These are phyloP conservation scores for Plasmodium relictum DNA, from an alignment of 169 alveolate species.

Conservation along the genomic window DNA sequence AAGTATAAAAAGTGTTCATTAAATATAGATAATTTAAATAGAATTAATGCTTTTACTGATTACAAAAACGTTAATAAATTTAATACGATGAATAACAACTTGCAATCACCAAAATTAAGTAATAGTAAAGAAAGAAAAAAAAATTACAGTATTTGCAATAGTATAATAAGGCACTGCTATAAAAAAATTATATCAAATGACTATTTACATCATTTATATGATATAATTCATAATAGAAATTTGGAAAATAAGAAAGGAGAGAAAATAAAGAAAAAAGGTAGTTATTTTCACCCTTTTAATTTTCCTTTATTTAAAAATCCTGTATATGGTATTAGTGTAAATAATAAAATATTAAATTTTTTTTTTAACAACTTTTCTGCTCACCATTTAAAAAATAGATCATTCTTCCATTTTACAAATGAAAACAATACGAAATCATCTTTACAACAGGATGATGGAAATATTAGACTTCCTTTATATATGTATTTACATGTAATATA, in stretches of 20 bases:
- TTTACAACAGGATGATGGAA: conserved; percentile 14
- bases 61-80: background rate
- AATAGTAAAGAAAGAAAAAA: conserved; percentile 4
- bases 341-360: conserved; percentile 32
- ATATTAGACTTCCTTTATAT: conserved; percentile 31
- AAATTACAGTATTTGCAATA: conserved; percentile 60
- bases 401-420: conserved; percentile 40
- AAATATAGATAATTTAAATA: conserved; percentile 9
- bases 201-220: conserved; percentile 46
- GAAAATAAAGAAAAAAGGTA: background rate
- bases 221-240: conserved; percentile 29
- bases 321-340: background rate
- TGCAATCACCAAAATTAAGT: background rate
- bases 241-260: background rate
- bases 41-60: background rate
- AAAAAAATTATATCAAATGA: conserved; percentile 41
- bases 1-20: background rate
- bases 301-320: conserved; percentile 21
- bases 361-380: conserved; percentile 66
- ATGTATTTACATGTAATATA: conserved; percentile 70
- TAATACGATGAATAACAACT: background rate
- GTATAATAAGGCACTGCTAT: conserved; percentile 36
- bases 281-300: background rate
- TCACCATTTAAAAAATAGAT: conserved; percentile 34
- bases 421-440: background rate